Evolutionary conservation across 2,329 filamentous ascomycete genomes (phyloP), one percentile per base, ranked within the genome.

Genomic region (Botrytis sinoallii): DNA sequence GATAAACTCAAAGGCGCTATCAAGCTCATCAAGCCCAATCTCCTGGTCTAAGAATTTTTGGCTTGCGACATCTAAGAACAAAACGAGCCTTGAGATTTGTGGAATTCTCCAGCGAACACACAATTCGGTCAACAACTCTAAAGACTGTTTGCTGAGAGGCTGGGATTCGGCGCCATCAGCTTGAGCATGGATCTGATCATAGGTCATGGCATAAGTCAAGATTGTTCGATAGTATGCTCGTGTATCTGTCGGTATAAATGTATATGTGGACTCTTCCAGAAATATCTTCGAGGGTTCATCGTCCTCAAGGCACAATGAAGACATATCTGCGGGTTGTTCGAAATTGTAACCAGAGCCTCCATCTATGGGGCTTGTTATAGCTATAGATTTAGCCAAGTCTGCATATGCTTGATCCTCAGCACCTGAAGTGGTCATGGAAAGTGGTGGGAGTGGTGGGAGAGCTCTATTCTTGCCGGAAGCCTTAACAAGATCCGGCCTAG

Each of bases 51-150:
- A 85, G 80, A 94, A 98, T 81, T 96, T 96, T 79, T 94, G 92
- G 35, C 91, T 88, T 10, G 94, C 88, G 73, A 97, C 92, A 83
- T 98, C 96, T 52, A 98, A 84, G 78, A 97, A 91, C 9, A 95
- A 84, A 9, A 97, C 90, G 70, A 94, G 86, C 63, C 94, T 89
- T 5, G 94, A 93, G 79, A 91, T 94, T 76, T 92, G 90, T 3
- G 95, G 94, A 75, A 99, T 88, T 68, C 96, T 91, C 96, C 96
- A 99, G 79, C 95, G 90, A 75, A 94, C 85, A 74, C 92, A 93
- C 73, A 98, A 87, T 82, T 98, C 95, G 75, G 92, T 92, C 75
- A 99, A 83, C 64, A 99, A 85, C 73, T 98, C 94, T 67, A 90
- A 88, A 3, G 94, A 96, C 75, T 92, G 89, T 78, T 91, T 93